Conservation (phyloP, 352 stramenopile genomes). For the Globisporangium megalacanthum region DNA sequence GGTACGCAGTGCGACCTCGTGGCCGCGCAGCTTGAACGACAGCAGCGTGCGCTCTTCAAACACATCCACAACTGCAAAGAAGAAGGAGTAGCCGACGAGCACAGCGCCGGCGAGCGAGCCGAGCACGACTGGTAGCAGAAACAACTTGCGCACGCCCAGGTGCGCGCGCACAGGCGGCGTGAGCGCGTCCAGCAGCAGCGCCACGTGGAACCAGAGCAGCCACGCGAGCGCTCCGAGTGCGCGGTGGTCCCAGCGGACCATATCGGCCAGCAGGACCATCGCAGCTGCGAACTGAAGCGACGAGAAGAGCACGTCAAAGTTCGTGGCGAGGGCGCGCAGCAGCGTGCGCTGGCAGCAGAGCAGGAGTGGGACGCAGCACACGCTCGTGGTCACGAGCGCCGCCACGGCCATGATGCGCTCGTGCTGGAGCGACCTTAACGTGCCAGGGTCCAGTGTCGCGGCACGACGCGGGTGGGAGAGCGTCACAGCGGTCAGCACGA, state of each 20-base stretch:
- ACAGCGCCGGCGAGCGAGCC: slow-evolving; percentile 17
- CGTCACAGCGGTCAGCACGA: slow-evolving; percentile 11
- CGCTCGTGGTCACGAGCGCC: slow-evolving; percentile 10
- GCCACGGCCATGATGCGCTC: slow-evolving; percentile 16
- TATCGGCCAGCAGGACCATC: slow-evolving; percentile 19
- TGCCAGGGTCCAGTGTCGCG: neutral
- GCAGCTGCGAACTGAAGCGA: slow-evolving; percentile 15
- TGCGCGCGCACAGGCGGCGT: slow-evolving; percentile 23
- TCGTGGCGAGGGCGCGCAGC: slow-evolving; percentile 13
- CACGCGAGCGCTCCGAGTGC: slow-evolving; percentile 30
- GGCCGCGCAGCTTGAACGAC: slow-evolving; percentile 14
- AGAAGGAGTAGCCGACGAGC: slow-evolving; percentile 24
- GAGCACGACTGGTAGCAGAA: slow-evolving; percentile 16
- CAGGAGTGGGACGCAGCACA: slow-evolving; percentile 10
- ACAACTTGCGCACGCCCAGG: slow-evolving; percentile 20
- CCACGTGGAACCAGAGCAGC: slow-evolving; percentile 40
- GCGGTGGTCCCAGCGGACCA: slow-evolving; percentile 25
- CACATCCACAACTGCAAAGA: slow-evolving; percentile 19
- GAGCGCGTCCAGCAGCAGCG: slow-evolving; percentile 38
- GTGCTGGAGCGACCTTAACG: neutral
- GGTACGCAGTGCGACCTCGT: slow-evolving; percentile 21
- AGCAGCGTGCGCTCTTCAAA: slow-evolving; percentile 27
- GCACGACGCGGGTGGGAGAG: neutral
- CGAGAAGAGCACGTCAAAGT: slow-evolving; percentile 25
- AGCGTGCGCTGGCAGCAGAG: slow-evolving; percentile 18